Base-by-base conservation (phyloP, 2,329 filamentous ascomycete species). In the Chaetomiaceae sp. region DNA sequence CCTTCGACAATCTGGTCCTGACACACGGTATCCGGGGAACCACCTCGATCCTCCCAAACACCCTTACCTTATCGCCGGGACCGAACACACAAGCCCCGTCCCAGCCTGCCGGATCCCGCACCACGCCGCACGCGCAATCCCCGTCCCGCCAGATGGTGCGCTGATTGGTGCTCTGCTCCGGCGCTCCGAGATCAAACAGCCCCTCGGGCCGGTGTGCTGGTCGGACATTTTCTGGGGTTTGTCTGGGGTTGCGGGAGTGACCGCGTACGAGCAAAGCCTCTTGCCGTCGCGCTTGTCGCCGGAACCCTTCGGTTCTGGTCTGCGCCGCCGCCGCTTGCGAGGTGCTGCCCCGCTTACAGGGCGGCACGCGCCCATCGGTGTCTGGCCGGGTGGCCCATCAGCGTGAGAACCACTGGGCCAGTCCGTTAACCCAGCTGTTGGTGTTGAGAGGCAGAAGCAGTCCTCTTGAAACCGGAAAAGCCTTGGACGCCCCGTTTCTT, bases 101-200 rank as follows among this genome's bases (percentile, higher is more conserved):
- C 65, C 66, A 63, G 59, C 58, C 61, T 65, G 59, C 61, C 64
- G 63, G 63, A 64, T 68, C 64, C 62, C 60, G 58, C 62, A 52
- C 61, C 62, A 52, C 61, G 58, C 62, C 51, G 60, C 62, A 52
- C 61, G 58, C 63, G 60, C 63, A 62, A 56, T 60, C 62, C 18
- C 43, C 56, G 49, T 48, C 50, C 55, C 53, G 55, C 50, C 54
- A 64, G 67, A 65, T 24, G 22, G 9, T 64, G 64, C 64, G 62
- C 62, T 65, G 67, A 65, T 69, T 69, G 68, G 67, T 65, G 63
- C 62, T 54, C 48, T 56, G 50, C 53, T 52, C 54, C 50, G 52
- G 52, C 4, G 14, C 53, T 48, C 53, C 49, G 58, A 61, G 55
- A 42, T 41, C 37, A 46, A 51, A 49, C 50, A 50, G 4, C 14